Conservation (phyloP, 2,329 filamentous ascomycete genomes). For the Phialemonium atrogriseum region DNA sequence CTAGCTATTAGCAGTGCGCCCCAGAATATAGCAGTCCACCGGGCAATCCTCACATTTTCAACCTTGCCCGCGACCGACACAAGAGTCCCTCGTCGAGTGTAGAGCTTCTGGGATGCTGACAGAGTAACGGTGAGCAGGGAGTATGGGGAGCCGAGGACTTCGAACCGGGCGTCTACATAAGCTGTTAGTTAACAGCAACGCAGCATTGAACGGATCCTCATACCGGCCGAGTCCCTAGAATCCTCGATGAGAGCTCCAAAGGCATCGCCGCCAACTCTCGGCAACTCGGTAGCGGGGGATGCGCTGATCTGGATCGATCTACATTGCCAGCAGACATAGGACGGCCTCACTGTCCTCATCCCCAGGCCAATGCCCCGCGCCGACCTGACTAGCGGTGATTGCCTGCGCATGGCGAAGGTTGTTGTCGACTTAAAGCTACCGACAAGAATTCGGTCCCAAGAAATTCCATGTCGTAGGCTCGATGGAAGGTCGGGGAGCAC, state of each 20-base stretch:
- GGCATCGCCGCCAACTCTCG: constrained; percentile 41
- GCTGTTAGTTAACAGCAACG: constrained; percentile 9
- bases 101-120: constrained; percentile 87
- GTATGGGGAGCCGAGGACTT: constrained; percentile 85
- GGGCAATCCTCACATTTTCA: constrained; percentile 67
- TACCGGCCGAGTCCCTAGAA: constrained; percentile 44
- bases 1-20: neutral
- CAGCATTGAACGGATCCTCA: no score
- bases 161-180: constrained; percentile 76
- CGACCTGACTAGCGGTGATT: constrained; percentile 29
- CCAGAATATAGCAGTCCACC: neutral
- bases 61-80: constrained; percentile 84
- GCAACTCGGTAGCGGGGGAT: constrained; percentile 47
- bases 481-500: constrained; percentile 2
- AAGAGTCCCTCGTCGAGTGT: constrained; percentile 83
- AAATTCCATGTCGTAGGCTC: constrained; percentile 8
- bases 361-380: constrained; percentile 21
- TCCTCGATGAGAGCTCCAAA: constrained; percentile 41
- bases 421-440: constrained; percentile 1
- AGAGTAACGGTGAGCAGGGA: constrained; percentile 90
- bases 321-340: constrained; percentile 46
- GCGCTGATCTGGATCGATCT: constrained; percentile 56
- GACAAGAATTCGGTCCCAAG: constrained; percentile 5
- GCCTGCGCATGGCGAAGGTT: constrained; percentile 31
- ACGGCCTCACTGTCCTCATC: constrained; percentile 13